Evolutionary conservation across 2,329 filamentous ascomycete species (phyloP), one percentile per base, ranked within the genome.

Genomic region (Talaromyces sp.): DNA sequence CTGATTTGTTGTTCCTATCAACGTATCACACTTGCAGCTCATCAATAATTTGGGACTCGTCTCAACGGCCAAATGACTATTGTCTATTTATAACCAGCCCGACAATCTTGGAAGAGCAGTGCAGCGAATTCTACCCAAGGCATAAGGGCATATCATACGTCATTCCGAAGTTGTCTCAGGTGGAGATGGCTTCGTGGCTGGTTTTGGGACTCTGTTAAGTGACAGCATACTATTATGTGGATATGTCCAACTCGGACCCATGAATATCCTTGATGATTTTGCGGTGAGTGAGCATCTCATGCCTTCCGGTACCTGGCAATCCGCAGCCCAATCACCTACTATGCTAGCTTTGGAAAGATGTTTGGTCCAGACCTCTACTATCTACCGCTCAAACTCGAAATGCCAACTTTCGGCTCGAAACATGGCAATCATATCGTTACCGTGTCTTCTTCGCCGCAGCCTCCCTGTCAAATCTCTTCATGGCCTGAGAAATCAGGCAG

Each of bases 401-500:
- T 34, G 6, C 13, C 15, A 54, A 1, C 34, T 17, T 34, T 8
- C 5, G 22, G 3, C 29, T 34, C 49, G 3, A 3, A 1, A 13
- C 5, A 11, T n/a, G 8, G 19, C 15, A 11, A n/a, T 2, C 17
- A 15, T 51, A 53, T 4, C 36, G 29, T 56, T 49, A 65, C 40
- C 5, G 43, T 13, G 22, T 25, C 31, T 67, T 67, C 47, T 63
- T 61, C 45, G 53, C 13, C 17, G 8, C 38, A 29, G 19, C 27
- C 19, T 27, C 29, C 17, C 17, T 1, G 13, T 63, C 49, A 13
- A 27, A n/a, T 29, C n/a, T 29, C 15, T 51, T 34, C 22, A 68
- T 54, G 15, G 68, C 68, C 17, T 49, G 53, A 29, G 60, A 63
- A 15, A 64, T 67, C 6, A 64, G 54, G 36, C 38, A 29, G 25